Conservation (phyloP, 208 protist species). For the Wallacemonas sp. region DNA sequence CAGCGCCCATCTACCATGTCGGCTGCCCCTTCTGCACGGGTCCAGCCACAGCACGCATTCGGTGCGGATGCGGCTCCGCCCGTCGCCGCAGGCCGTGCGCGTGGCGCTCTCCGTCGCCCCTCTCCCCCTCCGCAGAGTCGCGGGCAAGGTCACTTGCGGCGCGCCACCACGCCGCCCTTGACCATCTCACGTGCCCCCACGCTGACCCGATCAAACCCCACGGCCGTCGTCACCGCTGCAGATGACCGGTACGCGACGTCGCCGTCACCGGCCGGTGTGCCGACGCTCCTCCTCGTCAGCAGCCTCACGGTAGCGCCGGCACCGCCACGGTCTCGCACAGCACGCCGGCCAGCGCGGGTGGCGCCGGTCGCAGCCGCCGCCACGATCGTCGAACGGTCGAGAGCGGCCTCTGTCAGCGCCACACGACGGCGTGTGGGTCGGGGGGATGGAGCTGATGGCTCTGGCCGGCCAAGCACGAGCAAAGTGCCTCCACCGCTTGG, state of each 20-base stretch:
- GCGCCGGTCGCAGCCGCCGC: neutral
- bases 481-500: neutral
- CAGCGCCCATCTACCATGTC: neutral
- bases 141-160: neutral
- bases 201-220: neutral
- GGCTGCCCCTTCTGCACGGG: neutral
- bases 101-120: neutral
- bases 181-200: neutral
- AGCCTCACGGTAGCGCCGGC: neutral
- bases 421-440: neutral
- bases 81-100: too few relatives aligned
- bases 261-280: neutral
- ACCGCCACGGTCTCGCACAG: slow-evolving; percentile 13
- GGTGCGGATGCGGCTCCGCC: too few relatives aligned
- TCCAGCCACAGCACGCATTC: too few relatives aligned
- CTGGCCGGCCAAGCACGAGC: neutral
- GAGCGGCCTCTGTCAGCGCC: slow-evolving; percentile 12
- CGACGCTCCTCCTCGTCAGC: slow-evolving; percentile 1
- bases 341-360: slow-evolving; percentile 1
- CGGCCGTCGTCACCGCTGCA: neutral
- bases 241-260: neutral
- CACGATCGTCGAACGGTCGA: slow-evolving; percentile 4
- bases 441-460: neutral
- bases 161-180: neutral
- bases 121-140: neutral